These are phyloP conservation scores for Boechera stricta DNA, from an alignment of 345 rosid species.

Conservation along the genomic window DNA sequence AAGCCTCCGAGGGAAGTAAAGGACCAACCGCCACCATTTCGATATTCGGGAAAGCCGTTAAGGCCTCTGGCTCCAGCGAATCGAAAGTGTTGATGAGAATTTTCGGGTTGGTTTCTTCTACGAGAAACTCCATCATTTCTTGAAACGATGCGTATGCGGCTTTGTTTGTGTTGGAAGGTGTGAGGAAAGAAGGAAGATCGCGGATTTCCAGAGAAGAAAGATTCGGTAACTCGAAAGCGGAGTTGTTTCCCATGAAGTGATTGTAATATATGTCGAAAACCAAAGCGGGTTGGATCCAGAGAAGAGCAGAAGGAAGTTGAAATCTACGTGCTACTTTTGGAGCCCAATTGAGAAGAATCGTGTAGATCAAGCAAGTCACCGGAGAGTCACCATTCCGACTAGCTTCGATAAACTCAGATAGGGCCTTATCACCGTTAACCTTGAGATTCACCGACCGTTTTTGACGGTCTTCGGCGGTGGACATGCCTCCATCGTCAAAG, in stretches of 20 bases:
- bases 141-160: not conserved
- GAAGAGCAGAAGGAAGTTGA: conserved; percentile 52
- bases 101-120: conserved; percentile 44
- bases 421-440: conserved; percentile 22
- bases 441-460: conserved; percentile 36
- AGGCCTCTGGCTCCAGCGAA: conserved; percentile 50
- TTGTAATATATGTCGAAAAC: conserved; percentile 63
- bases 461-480: conserved; percentile 23
- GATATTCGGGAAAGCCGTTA: conserved; percentile 32
- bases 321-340: conserved; percentile 54
- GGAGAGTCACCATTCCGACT: conserved; percentile 35
- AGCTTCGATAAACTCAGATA: conserved; percentile 41
- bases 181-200: conserved; percentile 64
- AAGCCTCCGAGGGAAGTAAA: conserved; percentile 38
- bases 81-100: conserved; percentile 60
- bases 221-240: conserved; percentile 41
- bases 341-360: conserved; percentile 65
- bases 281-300: conserved; percentile 78
- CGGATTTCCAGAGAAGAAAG: conserved; percentile 25
- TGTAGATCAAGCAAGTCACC: conserved; percentile 44
- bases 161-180: conserved; percentile 29
- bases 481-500: conserved; percentile 54
- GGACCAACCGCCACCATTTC: conserved; percentile 48
- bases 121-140: conserved; percentile 46
- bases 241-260: conserved; percentile 55